Evolutionary conservation across 495 filamentous ascomycete species (phyloP).

Genomic region (Lophiotrema nucula): DNA sequence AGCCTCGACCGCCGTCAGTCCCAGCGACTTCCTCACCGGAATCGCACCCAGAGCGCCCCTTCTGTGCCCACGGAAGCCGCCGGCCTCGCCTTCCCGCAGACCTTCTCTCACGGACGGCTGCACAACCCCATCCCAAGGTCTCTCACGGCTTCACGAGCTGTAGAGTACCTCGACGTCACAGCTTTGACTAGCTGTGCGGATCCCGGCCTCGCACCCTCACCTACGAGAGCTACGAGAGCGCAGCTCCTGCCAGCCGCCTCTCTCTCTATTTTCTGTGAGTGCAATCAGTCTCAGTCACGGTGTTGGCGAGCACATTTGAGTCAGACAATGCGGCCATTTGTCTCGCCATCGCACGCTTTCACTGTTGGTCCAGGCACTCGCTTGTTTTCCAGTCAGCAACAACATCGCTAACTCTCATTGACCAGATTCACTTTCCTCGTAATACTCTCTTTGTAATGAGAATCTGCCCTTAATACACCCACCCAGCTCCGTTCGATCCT

Average conservation of each 20-base stretch:
- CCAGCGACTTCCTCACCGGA: slow-evolving; percentile 11
- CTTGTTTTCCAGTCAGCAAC: background rate
- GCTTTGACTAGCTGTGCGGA: slow-evolving; percentile 43
- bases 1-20: slow-evolving; percentile 6
- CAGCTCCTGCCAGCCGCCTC: slow-evolving; percentile 14
- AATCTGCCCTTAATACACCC: slow-evolving; percentile 20
- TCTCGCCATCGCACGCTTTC: slow-evolving; percentile 1
- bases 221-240: slow-evolving; percentile 13
- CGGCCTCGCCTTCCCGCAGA: slow-evolving; percentile 20
- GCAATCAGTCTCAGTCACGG: background rate
- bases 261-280: slow-evolving; percentile 17
- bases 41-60: slow-evolving; percentile 15
- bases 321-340: background rate
- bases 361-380: background rate
- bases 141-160: background rate
- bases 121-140: slow-evolving; percentile 7
- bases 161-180: slow-evolving; percentile 32
- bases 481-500: slow-evolving; percentile 20
- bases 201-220: slow-evolving; percentile 13
- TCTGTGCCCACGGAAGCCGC: slow-evolving; percentile 24
- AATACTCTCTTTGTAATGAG: slow-evolving; percentile 37
- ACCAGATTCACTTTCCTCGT: slow-evolving; percentile 10
- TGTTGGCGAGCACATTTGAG: background rate
- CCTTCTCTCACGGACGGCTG: slow-evolving; percentile 3
- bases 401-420: slow-evolving; percentile 8